Base-by-base conservation (phyloP, 805 yeast species). In the Komagataella kurtzmanii region DNA sequence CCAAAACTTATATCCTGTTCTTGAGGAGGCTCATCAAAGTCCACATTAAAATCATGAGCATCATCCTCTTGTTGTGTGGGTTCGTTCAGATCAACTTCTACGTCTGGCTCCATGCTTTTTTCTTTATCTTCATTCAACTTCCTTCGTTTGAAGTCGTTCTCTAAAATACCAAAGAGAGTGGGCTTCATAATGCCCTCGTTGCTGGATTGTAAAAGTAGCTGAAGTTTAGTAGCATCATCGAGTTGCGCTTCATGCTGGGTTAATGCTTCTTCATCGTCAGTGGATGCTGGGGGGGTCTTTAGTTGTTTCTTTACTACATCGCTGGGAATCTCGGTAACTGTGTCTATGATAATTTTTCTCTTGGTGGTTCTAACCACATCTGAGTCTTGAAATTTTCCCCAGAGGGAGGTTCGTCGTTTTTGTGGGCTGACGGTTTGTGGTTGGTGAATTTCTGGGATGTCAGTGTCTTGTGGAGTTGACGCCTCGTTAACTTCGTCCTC, bases 291-390 rank as follows among this genome's bases (percentile, higher is more conserved):
- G 19, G 48, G 40, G 1, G 53, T 47, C 14, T 46, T 45, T 3
- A 68, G 56, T 54, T 64, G 55, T 54, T 59, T 56, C 51, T 65
- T 64, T 40, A 71, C 60, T 40, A 57, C 55, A 1, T 70, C 77
- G 5, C 72, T 62, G n/a, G 74, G 66, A 45, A 79, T 62, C 47
- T 75, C 79, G 17, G 65, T 72, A 4, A 54, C 59, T 0, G 66
- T 56, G 59, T 81, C 85, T n/a, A 73, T 59, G 40, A 69, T 62
- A 24, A 80, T 58, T 55, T 69, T 73, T 53, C 75, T 69, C 52
- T 73, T 72, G 36, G 66, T 62, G 1, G 81, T 77, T 56, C 75
- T 70, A 3, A 78, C 73, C 43, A 80, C 82, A 24, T 64, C 67
- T 6, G 61, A 58, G 45, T 65, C 60, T 64, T 52, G 67, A 63